Evolutionary conservation across 2,329 filamentous ascomycete genomes (phyloP).

Genomic region (Cucurbitaria berberidis): DNA sequence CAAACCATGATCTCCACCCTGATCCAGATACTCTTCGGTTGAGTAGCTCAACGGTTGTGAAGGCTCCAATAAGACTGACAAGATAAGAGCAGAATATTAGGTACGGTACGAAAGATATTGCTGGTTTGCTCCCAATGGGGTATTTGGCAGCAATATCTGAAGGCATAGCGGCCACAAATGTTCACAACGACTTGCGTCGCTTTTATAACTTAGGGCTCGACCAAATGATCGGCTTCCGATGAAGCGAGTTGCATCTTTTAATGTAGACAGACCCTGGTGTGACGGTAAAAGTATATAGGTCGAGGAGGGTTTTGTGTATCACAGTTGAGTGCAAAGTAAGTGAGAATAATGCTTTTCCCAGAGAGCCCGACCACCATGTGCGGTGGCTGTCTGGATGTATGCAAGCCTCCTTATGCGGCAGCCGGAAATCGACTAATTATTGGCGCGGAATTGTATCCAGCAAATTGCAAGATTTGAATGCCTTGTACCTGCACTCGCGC

Average conservation of each 20-base stretch:
- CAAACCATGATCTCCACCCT: constrained; percentile 42
- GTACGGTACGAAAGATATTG: constrained; percentile 49
- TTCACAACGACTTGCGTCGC: too few relatives aligned
- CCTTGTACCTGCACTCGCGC: constrained; percentile 8
- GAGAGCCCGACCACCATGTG: constrained; percentile 1
- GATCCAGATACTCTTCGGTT: constrained; percentile 72
- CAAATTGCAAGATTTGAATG: constrained; percentile 1
- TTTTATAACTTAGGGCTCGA: too few relatives aligned
- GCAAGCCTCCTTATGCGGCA: not conserved
- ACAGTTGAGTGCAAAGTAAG: not conserved
- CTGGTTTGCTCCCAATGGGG: constrained; percentile 42
- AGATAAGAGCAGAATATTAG: constrained; percentile 64
- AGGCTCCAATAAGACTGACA: constrained; percentile 75
- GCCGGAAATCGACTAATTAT: not conserved
- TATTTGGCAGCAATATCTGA: constrained; percentile 33
- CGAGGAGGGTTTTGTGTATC: not conserved
- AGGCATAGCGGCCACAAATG: constrained; percentile 9
- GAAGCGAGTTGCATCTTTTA: constrained; percentile 6
- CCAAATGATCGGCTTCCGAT: not conserved
- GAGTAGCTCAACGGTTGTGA: constrained; percentile 81
- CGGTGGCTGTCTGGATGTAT: not conserved
- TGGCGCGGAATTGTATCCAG: constrained; percentile 1
- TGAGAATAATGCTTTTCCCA: constrained; percentile 9
- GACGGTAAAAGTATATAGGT: not conserved
- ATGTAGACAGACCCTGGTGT: not conserved